Evolutionary conservation across 257 asterid species (phyloP).

Genomic region (Perilla frutescens): DNA sequence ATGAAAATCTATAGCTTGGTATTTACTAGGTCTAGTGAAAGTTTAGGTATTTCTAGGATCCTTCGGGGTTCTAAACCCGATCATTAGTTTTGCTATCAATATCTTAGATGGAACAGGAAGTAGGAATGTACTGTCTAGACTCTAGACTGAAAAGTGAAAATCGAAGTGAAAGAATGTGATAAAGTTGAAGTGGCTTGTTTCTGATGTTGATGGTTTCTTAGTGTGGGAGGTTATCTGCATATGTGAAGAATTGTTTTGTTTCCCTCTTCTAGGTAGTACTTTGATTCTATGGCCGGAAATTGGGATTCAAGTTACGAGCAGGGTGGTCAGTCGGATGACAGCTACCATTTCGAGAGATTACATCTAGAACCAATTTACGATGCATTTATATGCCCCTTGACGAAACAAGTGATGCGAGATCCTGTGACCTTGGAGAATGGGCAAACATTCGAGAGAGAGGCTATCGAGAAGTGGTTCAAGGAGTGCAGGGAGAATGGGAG

Average conservation of each 20-base stretch:
- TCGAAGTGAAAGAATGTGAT: not conserved
- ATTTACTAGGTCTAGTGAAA: not conserved
- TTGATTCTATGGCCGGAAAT: constrained; percentile 72
- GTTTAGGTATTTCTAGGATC: no score
- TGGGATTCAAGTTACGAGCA: constrained; percentile 69
- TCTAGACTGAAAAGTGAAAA: not conserved
- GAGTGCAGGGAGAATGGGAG: constrained; percentile 76
- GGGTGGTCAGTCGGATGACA: constrained; percentile 77
- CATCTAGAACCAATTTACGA: constrained; percentile 87
- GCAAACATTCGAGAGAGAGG: constrained; percentile 89
- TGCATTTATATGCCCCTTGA: constrained; percentile 82
- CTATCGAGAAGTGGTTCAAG: constrained; percentile 88
- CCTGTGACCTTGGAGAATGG: constrained; percentile 92
- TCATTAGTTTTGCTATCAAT: not conserved
- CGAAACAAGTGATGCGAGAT: constrained; percentile 92
- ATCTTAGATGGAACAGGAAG: not conserved
- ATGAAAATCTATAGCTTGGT: constrained; percentile 5
- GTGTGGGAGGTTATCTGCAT: not conserved
- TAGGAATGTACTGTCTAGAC: not conserved
- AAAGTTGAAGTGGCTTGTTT: not conserved
- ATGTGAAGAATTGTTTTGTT: constrained; percentile 22
- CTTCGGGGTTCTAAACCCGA: no score
- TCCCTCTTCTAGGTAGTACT: constrained; percentile 40
- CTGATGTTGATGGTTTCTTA: no score
- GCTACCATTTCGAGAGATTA: constrained; percentile 74